Base-by-base conservation (phyloP, 2,329 filamentous ascomycete genomes). In the Metarhizium rileyi region DNA sequence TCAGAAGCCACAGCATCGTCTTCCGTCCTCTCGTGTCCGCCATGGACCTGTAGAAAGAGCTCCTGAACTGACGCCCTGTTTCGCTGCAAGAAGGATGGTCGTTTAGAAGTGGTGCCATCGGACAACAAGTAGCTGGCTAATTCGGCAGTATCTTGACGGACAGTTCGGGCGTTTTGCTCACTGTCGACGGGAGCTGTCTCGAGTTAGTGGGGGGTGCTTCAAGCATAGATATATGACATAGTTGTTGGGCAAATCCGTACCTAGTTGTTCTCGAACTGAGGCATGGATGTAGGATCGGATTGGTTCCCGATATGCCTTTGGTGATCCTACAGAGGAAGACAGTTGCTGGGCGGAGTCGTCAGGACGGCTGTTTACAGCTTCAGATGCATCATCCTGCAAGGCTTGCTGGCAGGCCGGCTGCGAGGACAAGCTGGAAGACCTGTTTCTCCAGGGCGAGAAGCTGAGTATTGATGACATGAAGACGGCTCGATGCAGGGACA, bases 71-170 rank as follows among this genome's bases (percentile, higher is more conserved):
- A 65, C 14, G 58, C 49, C 51, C 65, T 59, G 7, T 59, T 55
- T 36, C 65, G 63, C 23, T 65, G 63, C n/a, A 80, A 66, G 51
- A 80, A 75, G 9, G 71, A 68, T 4, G 72, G 67, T 52, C 64
- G 70, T 41, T 66, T 68, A 41, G 63, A 58, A 51, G 69, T 64
- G 50, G 74, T 68, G 57, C 76, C 75, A 57, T 86, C 81, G 36
- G 84, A 84, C 26, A 95, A 76, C 46, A 88, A 83, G 63, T 90
- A 89, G 18, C 81, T 88, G 41, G 90, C 90, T 50, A 95, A 75
- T 67, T 95, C 88, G 47, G 89, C 87, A 2, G 90, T 94, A 62
- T 93, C 85, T 67, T 93, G 84, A 55, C 90, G 84, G 38, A 95
- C 85, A 56, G 83, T 86, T 52, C 83, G 81, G 30, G 87, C 86